Evolutionary conservation across 139 green algal species (phyloP).

Genomic region (Pleodorina starrii): DNA sequence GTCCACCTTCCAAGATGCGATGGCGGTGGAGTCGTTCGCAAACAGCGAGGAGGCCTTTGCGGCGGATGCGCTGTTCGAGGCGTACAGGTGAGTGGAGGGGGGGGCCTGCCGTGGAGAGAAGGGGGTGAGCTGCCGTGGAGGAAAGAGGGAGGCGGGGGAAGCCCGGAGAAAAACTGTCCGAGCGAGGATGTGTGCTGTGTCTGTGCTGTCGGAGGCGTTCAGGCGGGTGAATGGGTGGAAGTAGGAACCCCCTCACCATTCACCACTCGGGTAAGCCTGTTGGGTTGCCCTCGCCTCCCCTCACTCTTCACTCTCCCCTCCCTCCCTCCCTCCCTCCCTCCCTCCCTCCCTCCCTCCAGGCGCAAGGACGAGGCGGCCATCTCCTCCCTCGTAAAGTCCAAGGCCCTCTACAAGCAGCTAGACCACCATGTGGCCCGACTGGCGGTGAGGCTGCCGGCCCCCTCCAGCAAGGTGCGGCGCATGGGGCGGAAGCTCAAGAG

Average conservation of each 20-base stretch:
- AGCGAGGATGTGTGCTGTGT: too few relatives aligned
- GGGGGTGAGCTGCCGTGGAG: neutral
- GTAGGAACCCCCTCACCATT: too few relatives aligned
- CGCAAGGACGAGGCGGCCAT: neutral
- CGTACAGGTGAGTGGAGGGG: slow-evolving; percentile 69
- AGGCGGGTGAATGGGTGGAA: too few relatives aligned
- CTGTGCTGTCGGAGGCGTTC: too few relatives aligned
- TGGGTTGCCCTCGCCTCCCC: too few relatives aligned
- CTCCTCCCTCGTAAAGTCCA: neutral
- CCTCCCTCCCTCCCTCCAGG: neutral
- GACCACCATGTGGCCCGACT: slow-evolving; percentile 68
- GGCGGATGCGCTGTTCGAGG: slow-evolving; percentile 81
- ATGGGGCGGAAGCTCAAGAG: slow-evolving; percentile 42
- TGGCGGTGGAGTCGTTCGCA: slow-evolving; percentile 76
- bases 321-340: neutral
- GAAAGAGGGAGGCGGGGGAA: neutral
- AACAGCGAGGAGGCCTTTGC: slow-evolving; percentile 82
- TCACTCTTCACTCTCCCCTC: too few relatives aligned
- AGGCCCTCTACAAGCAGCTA: slow-evolving; percentile 56
- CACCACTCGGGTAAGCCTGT: too few relatives aligned
- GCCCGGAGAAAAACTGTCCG: too few relatives aligned
- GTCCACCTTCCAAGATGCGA: slow-evolving; percentile 75
- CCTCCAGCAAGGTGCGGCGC: slow-evolving; percentile 15
- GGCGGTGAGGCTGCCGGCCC: slow-evolving; percentile 63
- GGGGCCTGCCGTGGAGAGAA: too few relatives aligned